A percentile compares a stretch with the other conserved stretches of the same genome.
phyloP scores from a whole-genome alignment of 1,284 basidiomycete species.

The Dichomitus squalens region DNA sequence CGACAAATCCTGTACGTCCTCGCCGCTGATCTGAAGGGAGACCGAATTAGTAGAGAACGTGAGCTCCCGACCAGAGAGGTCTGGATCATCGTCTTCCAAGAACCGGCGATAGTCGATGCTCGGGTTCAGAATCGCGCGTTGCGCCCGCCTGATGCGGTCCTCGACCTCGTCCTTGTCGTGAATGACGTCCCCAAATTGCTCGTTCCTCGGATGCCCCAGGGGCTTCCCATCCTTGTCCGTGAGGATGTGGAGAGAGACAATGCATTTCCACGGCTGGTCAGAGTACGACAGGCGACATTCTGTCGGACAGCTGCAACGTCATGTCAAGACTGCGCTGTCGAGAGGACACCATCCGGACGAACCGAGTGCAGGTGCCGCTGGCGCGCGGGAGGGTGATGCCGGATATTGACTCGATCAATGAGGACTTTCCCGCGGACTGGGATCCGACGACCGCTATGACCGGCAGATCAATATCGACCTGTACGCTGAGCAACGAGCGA shows the following conservation, averaged over 20 bases:
- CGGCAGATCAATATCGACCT: slow-evolving; percentile 69
- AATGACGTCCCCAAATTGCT: slow-evolving; percentile 58
- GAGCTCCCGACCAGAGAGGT: slow-evolving; percentile 36
- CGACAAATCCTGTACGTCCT: slow-evolving; percentile 69
- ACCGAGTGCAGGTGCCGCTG: slow-evolving; percentile 68
- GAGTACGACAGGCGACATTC: slow-evolving; percentile 63
- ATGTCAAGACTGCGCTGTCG: neutral
- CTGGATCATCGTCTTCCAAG: slow-evolving; percentile 33
- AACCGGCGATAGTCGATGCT: slow-evolving; percentile 34
- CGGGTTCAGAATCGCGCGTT: slow-evolving; percentile 72
- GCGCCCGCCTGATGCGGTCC: slow-evolving; percentile 66
- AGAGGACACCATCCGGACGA: neutral
- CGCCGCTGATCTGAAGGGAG: slow-evolving; percentile 67
- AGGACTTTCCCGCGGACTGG: slow-evolving; percentile 70
- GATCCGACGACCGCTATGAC: slow-evolving; percentile 54
- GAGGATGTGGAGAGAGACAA: slow-evolving; percentile 50
- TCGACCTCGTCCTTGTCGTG: slow-evolving; percentile 56
- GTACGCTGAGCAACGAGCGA: slow-evolving; percentile 43
- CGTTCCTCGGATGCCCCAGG: slow-evolving; percentile 42
- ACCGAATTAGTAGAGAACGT: slow-evolving; percentile 68
- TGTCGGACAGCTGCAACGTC: slow-evolving; percentile 59
- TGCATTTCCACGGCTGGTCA: slow-evolving; percentile 56
- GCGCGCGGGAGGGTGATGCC: slow-evolving; percentile 71
- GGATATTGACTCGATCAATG: slow-evolving; percentile 74
- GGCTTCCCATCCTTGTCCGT: slow-evolving; percentile 47